Conservation (phyloP, 179 eudicot species). For the Beta corolliflora region DNA sequence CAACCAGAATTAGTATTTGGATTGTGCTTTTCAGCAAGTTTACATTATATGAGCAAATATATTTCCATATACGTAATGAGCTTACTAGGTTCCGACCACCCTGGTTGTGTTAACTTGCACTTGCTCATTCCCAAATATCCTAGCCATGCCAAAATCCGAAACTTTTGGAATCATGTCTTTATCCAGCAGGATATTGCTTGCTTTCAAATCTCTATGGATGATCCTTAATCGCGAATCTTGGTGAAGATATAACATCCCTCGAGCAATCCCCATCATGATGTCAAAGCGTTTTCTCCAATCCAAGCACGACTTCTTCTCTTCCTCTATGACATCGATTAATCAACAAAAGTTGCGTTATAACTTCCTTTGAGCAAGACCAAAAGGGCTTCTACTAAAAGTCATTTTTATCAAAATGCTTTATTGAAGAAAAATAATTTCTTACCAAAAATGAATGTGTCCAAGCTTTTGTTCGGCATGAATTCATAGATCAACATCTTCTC, state of each 20-base stretch:
- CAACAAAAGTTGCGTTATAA: neutral
- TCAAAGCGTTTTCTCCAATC: conserved; percentile 44
- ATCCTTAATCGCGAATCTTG: conserved; percentile 51
- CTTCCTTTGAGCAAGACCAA: neutral
- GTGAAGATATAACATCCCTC: conserved; percentile 57
- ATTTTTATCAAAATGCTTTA: neutral
- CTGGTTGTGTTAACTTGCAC: conserved; percentile 43
- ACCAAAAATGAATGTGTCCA: conserved; percentile 36
- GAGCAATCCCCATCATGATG: conserved; percentile 48
- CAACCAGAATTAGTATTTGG: too few relatives aligned
- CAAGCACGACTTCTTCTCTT: conserved; percentile 28
- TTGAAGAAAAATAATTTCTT: neutral
- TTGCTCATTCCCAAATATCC: conserved; percentile 42
- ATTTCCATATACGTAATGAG: neutral
- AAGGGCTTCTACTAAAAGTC: neutral
- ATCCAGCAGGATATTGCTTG: conserved; percentile 46
- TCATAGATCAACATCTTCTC: conserved; percentile 44
- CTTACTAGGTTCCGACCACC: conserved; percentile 42
- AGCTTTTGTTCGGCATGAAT: conserved; percentile 41
- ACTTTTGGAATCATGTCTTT: conserved; percentile 50
- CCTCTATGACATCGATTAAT: conserved; percentile 20
- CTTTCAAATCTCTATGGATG: conserved; percentile 52
- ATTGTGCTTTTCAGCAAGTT: neutral
- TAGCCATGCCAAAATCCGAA: conserved; percentile 57
- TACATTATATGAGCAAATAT: neutral